Evolutionary conservation across 805 yeast species (phyloP).

Genomic region (Starmerella sirachaensis): DNA sequence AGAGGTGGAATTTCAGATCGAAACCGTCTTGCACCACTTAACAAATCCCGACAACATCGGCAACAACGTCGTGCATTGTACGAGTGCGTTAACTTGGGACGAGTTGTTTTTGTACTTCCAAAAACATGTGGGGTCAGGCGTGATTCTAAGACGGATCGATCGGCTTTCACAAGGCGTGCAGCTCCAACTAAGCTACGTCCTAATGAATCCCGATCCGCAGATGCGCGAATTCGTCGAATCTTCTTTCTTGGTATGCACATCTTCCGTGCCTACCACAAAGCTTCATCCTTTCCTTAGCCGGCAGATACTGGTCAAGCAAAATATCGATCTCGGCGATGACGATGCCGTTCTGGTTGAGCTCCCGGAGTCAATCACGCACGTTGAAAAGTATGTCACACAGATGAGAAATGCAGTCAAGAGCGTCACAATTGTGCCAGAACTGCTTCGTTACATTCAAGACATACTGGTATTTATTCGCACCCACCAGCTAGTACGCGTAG

Average conservation of each 20-base stretch:
- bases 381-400: background rate
- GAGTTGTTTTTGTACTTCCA: constrained; percentile 2
- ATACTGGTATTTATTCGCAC: constrained; percentile 41
- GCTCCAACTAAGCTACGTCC: constrained; percentile 13
- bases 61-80: constrained; percentile 5
- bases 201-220: constrained; percentile 6
- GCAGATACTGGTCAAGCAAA: constrained; percentile 15
- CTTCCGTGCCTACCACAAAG: constrained; percentile 1
- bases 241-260: constrained; percentile 10
- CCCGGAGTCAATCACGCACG: background rate
- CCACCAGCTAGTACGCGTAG: constrained; percentile 43
- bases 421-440: constrained; percentile 38
- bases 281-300: constrained; percentile 14
- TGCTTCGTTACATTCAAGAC: constrained; percentile 45
- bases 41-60: background rate
- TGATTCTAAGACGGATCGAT: constrained; percentile 10
- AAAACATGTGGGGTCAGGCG: background rate
- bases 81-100: constrained; percentile 8
- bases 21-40: constrained; percentile 3
- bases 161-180: constrained; percentile 8
- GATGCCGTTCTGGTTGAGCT: constrained; percentile 10
- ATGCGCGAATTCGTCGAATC: background rate
- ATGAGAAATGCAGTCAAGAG: constrained; percentile 1
- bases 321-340: constrained; percentile 5
- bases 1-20: constrained; percentile 8